Evolutionary conservation across 2,329 filamentous ascomycete species (phyloP), one percentile per base, ranked within the genome.

Genomic region (Sporothrix protearum): DNA sequence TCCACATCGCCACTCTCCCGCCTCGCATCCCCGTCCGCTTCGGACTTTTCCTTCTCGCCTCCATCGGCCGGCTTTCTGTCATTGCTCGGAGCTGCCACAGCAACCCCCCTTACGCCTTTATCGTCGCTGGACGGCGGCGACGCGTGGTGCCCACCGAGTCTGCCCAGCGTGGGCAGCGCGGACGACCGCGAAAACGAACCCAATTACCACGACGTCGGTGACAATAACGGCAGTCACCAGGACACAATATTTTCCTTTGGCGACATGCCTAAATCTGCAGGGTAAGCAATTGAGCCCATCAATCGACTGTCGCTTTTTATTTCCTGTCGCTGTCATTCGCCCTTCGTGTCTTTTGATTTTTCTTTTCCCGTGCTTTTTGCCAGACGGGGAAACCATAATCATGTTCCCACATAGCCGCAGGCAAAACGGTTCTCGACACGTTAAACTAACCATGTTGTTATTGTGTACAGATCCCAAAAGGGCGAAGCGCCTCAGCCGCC

Each of bases 111-210:
- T 0, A 72, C 68, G 4, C 74, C 74, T 0, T 9, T 73, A 28
- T 75, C 74, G 6, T 74, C 74, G 19, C 39, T 72, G 28, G 73
- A 74, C 69, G 61, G 71, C 64, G 61, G 67, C 25, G 70, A 72
- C 19, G 36, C 30, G 25, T 53, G 39, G 59, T 63, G 68, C 9
- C 68, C 63, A 1, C 4, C 51, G 19, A 68, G 68, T 12, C 53
- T 64, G 1, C 7, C 55, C 25, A 69, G 57, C 25, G 47, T 53
- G n/a, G 59, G 45, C 36, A 63, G 61, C 42, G 57, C 22, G 10
- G 64, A 39, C 45, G 63, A 57, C 30, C 68, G 14, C 3, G 42
- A 70, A 12, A 25, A 51, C 28, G 66, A 57, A 1, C 49, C 9
- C 33, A 36, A 28, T 8, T 2, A 47, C 61, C 12, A 22, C 47